These are phyloP conservation scores for Chalaropsis thielavioides DNA, from an alignment of 2,329 filamentous ascomycete species.

Conservation along the genomic window DNA sequence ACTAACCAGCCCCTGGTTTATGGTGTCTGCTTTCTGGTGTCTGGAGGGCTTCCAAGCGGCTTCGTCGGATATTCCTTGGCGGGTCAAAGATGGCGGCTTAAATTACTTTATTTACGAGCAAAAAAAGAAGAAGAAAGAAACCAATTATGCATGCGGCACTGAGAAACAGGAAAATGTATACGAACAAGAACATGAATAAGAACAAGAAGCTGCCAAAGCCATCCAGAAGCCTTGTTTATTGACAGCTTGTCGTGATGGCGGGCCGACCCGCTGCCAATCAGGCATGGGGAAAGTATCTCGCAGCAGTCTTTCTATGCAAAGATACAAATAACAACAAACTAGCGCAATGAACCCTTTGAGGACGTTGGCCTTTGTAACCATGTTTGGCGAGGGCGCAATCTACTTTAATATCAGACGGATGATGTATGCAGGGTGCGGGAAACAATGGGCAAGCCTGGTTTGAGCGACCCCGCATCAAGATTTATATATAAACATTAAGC, in stretches of 20 bases:
- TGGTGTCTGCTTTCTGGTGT: background rate
- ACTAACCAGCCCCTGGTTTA: background rate
- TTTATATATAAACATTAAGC: background rate
- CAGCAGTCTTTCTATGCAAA: background rate
- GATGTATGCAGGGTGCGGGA: background rate
- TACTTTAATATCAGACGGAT: background rate
- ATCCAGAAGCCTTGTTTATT: too few species aligned
- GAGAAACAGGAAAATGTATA: too few species aligned
- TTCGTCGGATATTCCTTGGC: background rate
- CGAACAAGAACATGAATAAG: too few species aligned
- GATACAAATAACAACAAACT: background rate
- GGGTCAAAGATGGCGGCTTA: too few species aligned
- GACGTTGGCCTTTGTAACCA: too few species aligned
- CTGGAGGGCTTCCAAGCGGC: background rate
- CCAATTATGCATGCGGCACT: too few species aligned
- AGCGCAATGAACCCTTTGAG: background rate
- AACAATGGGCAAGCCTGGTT: background rate
- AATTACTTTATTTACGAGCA: too few species aligned
- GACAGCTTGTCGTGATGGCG: background rate
- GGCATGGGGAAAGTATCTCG: too few species aligned
- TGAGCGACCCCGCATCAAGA: background rate
- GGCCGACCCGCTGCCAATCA: too few species aligned
- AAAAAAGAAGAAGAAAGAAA: too few species aligned
- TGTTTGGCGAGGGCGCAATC: background rate
- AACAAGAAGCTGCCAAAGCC: too few species aligned